Conservation (phyloP, 495 filamentous ascomycete species). For the Talaromyces proteolyticus region DNA sequence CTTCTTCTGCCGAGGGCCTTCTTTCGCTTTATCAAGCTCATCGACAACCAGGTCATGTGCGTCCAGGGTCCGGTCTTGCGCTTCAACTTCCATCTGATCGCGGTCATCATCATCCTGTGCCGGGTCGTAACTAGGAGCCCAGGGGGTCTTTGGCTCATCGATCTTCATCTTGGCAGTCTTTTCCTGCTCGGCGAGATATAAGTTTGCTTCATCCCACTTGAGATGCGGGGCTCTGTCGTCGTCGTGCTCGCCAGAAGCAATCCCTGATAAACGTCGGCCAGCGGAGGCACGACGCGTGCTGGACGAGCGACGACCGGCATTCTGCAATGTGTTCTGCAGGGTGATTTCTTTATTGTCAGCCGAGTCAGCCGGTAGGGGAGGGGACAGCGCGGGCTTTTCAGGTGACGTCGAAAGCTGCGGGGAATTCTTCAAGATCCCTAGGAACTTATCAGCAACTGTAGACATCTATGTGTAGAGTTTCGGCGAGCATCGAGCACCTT, state of each 20-base stretch:
- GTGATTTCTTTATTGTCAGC: constrained; percentile 72
- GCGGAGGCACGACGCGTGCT: constrained; percentile 46
- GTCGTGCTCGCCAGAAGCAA: constrained; percentile 23
- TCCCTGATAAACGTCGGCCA: constrained; percentile 64
- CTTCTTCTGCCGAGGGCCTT: constrained; percentile 26
- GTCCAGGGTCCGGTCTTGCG: constrained; percentile 41
- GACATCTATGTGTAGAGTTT: constrained; percentile 4
- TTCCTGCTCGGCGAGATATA: constrained; percentile 94
- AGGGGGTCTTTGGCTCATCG: constrained; percentile 95
- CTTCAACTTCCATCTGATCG: constrained; percentile 50
- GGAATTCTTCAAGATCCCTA: constrained; percentile 94
- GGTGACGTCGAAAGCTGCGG: constrained; percentile 38
- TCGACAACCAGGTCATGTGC: constrained; percentile 57
- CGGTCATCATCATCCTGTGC: constrained; percentile 80
- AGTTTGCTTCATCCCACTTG: constrained; percentile 97
- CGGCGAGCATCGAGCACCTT: constrained; percentile 48
- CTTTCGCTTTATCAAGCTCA: constrained; percentile 59
- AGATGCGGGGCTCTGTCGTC: constrained; percentile 65
- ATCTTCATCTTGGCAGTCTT: constrained; percentile 97
- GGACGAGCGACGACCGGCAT: constrained; percentile 87
- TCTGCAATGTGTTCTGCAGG: constrained; percentile 87
- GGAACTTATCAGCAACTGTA: background rate
- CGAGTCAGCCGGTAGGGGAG: constrained; percentile 18
- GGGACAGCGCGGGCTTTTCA: constrained; percentile 15
- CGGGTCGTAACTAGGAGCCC: constrained; percentile 85